Percentiles rank a stretch among this genome's conserved stretches.
Evolutionary conservation across 352 stramenopile species (phyloP).

Genomic region (Globisporangium paddicum): DNA sequence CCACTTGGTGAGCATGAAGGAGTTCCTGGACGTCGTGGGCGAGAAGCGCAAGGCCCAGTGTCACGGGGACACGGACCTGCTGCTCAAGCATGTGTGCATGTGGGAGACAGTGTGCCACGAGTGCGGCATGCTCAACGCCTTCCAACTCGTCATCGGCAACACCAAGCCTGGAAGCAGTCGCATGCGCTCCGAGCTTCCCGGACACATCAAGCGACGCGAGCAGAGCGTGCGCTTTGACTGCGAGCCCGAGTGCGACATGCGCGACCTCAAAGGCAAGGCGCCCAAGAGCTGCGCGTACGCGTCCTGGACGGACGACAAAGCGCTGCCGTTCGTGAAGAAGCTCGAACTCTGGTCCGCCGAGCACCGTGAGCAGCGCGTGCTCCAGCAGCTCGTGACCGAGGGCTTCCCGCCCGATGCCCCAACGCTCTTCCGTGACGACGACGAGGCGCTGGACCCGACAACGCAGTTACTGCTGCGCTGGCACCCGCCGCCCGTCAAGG

Average conservation of each 20-base stretch:
- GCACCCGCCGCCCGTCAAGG: constrained; percentile 50
- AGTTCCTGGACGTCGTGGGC: constrained; percentile 84
- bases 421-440: constrained; percentile 47
- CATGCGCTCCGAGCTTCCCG: constrained; percentile 63
- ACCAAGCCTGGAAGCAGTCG: constrained; percentile 34
- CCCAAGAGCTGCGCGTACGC: constrained; percentile 54
- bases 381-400: constrained; percentile 63
- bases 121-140: constrained; percentile 89
- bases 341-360: constrained; percentile 70
- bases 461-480: constrained; percentile 65
- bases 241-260: constrained; percentile 64
- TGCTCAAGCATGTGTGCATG: constrained; percentile 84
- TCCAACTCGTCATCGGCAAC: constrained; percentile 67
- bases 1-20: constrained; percentile 56
- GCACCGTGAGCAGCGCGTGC: constrained; percentile 59
- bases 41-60: constrained; percentile 55
- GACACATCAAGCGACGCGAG: constrained; percentile 57
- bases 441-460: constrained; percentile 53
- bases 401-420: constrained; percentile 56
- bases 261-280: constrained; percentile 41
- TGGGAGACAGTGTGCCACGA: constrained; percentile 91
- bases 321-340: constrained; percentile 51
- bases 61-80: constrained; percentile 67
- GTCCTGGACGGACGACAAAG: constrained; percentile 57
- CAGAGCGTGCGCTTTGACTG: constrained; percentile 46